Conservation (phyloP, 2,329 filamentous ascomycete species). For the Colletotrichum cuscutae region DNA sequence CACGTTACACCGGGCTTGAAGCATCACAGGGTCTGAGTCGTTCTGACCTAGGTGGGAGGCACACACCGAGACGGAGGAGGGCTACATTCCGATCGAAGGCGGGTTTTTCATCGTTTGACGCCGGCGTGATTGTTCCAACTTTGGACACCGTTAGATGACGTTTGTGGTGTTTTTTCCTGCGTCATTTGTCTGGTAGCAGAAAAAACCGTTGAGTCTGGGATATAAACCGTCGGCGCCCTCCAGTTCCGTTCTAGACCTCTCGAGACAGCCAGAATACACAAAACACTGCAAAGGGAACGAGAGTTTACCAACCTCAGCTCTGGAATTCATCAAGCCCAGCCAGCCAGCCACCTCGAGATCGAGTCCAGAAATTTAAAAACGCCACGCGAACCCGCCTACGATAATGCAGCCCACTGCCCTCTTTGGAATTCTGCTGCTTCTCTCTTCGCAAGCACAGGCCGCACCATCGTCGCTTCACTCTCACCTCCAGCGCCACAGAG, state of each 20-base stretch:
- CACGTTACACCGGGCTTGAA: neutral
- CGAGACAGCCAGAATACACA: neutral
- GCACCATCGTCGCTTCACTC: conserved; percentile 28
- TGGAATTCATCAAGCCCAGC: neutral
- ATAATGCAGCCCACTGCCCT: conserved; percentile 24
- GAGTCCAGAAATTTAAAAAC: neutral
- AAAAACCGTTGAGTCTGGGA: conserved; percentile 8
- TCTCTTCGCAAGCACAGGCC: conserved; percentile 6
- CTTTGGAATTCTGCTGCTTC: conserved; percentile 23
- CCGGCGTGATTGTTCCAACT: neutral
- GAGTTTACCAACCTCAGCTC: neutral
- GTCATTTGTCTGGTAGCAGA: conserved; percentile 14
- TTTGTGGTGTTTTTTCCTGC: neutral
- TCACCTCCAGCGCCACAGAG: conserved; percentile 30
- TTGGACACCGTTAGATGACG: conserved; percentile 28
- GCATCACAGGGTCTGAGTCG: conserved; percentile 27
- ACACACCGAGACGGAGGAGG: neutral
- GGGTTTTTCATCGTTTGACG: conserved; percentile 10
- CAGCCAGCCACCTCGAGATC: neutral
- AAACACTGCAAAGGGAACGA: neutral
- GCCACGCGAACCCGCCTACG: neutral
- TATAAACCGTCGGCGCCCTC: neutral
- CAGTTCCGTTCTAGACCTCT: conserved; percentile 4
- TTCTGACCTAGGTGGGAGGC: neutral
- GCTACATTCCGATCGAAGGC: conserved; percentile 28